Evolutionary conservation across 2,329 filamentous ascomycete species (phyloP), one percentile per base, ranked within the genome.

Genomic region (Hypoxylon sp.): DNA sequence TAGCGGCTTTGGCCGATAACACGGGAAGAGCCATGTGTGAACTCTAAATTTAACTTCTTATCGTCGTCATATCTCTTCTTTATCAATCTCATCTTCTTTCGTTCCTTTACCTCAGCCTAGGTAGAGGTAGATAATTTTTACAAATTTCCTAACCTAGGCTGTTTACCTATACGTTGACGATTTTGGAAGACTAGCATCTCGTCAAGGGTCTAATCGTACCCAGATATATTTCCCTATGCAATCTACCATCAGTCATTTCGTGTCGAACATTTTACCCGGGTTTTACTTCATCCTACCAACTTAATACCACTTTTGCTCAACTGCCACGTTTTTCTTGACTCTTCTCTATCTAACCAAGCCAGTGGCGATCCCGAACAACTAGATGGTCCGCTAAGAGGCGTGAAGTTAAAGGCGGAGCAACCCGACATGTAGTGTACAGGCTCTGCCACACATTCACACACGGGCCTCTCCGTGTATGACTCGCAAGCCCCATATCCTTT

Each of bases 41-140:
- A 67, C 55, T 60, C 65, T 67, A 67, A 67, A 60, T 63, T 67
- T 67, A 65, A 64, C 50, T 64, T 60, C 52, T 47, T n/a, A 14
- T 67, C 48, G 55, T 56, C 29, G 22, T 58, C 46, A 22, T 37
- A 31, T 35, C 46, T 31, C 11, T 48, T 24, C 17, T 35, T 39
- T 31, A 57, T 47, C 54, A 57, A 31, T 42, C 37, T 31, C 46
- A 52, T 35, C n/a, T 3, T 50, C 26, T 42, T 54, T 60, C 35
- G 33, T 47, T 31, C n/a, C 11, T 53, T 50, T 13, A 19, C 10
- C 10, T 26, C 24, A 26, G 13, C 35, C 14, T 22, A 19, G 17
- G 11, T 17, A 8, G 17, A 22, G 3, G n/a, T n/a, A n/a, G n/a
- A n/a, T n/a, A n/a, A n/a, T n/a, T 42, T 42, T 17, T 42, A 17